Base-by-base conservation (phyloP, 148 eudicot genomes). In the Gaultheria prostrata region DNA sequence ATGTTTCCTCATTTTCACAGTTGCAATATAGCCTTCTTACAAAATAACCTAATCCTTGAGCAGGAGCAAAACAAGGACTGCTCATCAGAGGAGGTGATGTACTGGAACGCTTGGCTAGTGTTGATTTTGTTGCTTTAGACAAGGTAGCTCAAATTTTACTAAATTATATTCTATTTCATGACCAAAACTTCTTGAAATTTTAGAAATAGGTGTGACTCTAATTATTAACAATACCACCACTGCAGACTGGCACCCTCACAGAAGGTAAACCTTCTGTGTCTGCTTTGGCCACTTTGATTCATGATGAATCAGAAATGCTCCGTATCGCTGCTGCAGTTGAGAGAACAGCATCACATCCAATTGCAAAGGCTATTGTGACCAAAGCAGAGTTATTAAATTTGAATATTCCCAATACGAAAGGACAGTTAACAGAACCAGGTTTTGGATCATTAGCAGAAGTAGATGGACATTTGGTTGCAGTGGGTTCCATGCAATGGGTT, bases 21-120 rank as follows among this genome's bases (percentile, higher is more conserved):
- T 48, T 48, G 50, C 11, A 8, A 9, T 14, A 54, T 18, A 24
- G 3, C 13, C 70, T 75, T 33, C 18, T 76, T 11, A 30, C 11
- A 50, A 63, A 43, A 21, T 82, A 75, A 71, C 46, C 17, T 76
- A 10, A 45, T 61, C 67, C 57, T 81, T 78, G 84, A 78, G 63
- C 86, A 96, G 99, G 98, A 88, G 99, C 99, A 76, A 96, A 93
- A 86, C 93, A 92, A 81, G 99, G 99, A 72, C 95, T 96, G 84
- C 93, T 96, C 78, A 90, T 96, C 76, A 93, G 99, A 88, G 99
- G 99, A 85, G 99, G 98, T 79, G 98, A 93, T 93, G 98, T 92
- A 82, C 84, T 96, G 88, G 95, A 96, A 86, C 99, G 95, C 86
- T 88, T 96, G 91, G 95, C 98, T 63, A 87, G 88, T 50, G 71